Percentiles rank a stretch among this genome's conserved stretches.
Evolutionary conservation across 2,329 filamentous ascomycete genomes (phyloP).

Genomic region (Colletotrichum acutatum): DNA sequence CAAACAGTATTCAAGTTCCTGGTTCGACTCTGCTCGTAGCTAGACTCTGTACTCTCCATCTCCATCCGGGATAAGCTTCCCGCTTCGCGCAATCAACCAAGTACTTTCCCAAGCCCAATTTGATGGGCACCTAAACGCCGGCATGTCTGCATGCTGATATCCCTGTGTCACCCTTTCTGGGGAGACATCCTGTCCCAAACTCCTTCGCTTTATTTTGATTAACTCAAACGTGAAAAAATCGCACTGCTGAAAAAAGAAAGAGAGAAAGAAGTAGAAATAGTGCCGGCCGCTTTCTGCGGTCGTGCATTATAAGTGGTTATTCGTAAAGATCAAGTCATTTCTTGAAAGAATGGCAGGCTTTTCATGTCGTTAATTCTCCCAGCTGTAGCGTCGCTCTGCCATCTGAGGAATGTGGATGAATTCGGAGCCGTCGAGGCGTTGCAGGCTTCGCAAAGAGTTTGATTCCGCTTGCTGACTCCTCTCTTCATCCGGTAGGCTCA

Average conservation of each 20-base stretch:
- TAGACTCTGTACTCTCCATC: background rate
- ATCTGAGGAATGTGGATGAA: slow-evolving; percentile 63
- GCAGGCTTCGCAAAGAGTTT: slow-evolving; percentile 44
- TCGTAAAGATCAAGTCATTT: slow-evolving; percentile 2
- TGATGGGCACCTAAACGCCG: slow-evolving; percentile 3
- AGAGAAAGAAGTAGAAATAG: slow-evolving; percentile 20
- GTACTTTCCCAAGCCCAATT: background rate
- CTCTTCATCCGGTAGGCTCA: slow-evolving; percentile 33
- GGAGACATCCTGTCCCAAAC: slow-evolving; percentile 6
- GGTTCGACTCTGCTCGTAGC: background rate
- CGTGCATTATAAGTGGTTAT: slow-evolving; percentile 21
- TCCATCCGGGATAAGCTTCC: background rate
- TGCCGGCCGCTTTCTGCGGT: background rate
- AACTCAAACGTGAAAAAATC: background rate
- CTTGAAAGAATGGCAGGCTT: background rate
- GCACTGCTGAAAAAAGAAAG: background rate
- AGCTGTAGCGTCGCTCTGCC: slow-evolving; percentile 62
- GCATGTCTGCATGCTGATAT: background rate
- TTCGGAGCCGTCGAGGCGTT: slow-evolving; percentile 58
- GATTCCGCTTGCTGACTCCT: slow-evolving; percentile 38
- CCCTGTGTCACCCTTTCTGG: background rate
- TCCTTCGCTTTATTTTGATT: slow-evolving; percentile 8
- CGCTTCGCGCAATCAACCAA: background rate
- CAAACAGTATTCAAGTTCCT: background rate
- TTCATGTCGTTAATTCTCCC: slow-evolving; percentile 52